phyloP scores from a whole-genome alignment of 352 stramenopile species.

The Thalassiosira exigua region DNA sequence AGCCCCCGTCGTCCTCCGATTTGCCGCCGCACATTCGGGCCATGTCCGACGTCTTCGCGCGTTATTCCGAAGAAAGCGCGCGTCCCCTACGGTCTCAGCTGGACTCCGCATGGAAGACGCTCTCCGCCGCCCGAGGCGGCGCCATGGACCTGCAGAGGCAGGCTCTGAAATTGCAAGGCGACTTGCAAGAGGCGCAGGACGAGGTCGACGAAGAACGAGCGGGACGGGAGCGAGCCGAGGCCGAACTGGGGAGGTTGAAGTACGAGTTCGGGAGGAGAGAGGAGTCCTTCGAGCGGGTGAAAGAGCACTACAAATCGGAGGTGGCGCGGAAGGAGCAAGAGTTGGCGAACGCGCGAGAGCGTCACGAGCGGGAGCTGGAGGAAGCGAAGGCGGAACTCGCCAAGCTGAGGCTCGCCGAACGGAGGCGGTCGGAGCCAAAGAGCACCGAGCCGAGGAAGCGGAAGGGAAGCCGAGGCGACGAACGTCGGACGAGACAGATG shows the following conservation, averaged over 20 bases:
- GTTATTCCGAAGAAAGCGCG: constrained; percentile 29
- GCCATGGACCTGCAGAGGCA: constrained; percentile 46
- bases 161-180: constrained; percentile 37
- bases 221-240: constrained; percentile 18
- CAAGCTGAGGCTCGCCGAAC: constrained; percentile 7
- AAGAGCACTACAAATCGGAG: constrained; percentile 35
- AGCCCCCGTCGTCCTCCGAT: constrained; percentile 5
- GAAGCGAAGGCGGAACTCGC: constrained; percentile 29
- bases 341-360: constrained; percentile 18
- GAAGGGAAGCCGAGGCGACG: constrained; percentile 12
- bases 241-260: constrained; percentile 27
- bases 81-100: constrained; percentile 36
- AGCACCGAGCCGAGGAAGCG: background rate
- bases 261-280: constrained; percentile 38
- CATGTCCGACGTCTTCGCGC: constrained; percentile 44
- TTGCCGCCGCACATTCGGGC: constrained; percentile 39
- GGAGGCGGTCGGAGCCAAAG: too few species aligned
- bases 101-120: constrained; percentile 20
- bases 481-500: background rate
- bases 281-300: constrained; percentile 45
- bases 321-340: constrained; percentile 33
- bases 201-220: constrained; percentile 25
- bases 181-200: constrained; percentile 27
- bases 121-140: constrained; percentile 29
- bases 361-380: constrained; percentile 24